Evolutionary conservation across 1,284 basidiomycete species (phyloP), one percentile per base, ranked within the genome.

Genomic region (Marasmius sp.): DNA sequence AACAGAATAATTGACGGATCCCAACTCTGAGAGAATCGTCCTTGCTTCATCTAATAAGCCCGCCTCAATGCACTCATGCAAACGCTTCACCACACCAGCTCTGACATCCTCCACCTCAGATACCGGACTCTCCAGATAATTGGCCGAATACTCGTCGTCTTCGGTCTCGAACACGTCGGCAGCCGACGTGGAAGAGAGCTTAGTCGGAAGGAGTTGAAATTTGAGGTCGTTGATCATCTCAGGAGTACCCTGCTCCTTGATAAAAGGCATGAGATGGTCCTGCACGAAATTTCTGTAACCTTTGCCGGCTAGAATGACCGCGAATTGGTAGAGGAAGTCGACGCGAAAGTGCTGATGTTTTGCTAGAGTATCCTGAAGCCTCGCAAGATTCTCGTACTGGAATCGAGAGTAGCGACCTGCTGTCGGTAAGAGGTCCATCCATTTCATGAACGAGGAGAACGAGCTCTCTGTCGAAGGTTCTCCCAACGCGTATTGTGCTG

Each of bases 161-260:
- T 47, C 45, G n/a, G 20, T 4, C 20, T 47, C 45, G 16, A 47
- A 47, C 16, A 47, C 45, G 45, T 47, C 45, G 45, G 45, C 18
- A 12, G 41, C 1, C 14, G 34, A 36, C 50, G 37, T 6, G 20
- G 48, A 47, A 11, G 77, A 76, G 11, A 79, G 63, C 2, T 59
- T 65, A 63, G n/a, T 57, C 64, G 7, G 52, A 64, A n/a, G 67
- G 61, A 36, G 55, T 37, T 37, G 68, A 53, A 33, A 62, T 36
- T 36, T 60, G 47, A 33, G 58, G 57, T 20, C 73, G 55, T 11
- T 53, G 51, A 14, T 58, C 48, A 61, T 74, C 51, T 48, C n/a
- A 47, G 41, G 22, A 12, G 57, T 22, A 14, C 37, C 47, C 34
- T 51, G 43, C 54, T 60, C 22, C 11, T 59, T 36, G 4, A 58